Conservation (phyloP, 179 eudicot genomes). For the Beta macrorhiza region DNA sequence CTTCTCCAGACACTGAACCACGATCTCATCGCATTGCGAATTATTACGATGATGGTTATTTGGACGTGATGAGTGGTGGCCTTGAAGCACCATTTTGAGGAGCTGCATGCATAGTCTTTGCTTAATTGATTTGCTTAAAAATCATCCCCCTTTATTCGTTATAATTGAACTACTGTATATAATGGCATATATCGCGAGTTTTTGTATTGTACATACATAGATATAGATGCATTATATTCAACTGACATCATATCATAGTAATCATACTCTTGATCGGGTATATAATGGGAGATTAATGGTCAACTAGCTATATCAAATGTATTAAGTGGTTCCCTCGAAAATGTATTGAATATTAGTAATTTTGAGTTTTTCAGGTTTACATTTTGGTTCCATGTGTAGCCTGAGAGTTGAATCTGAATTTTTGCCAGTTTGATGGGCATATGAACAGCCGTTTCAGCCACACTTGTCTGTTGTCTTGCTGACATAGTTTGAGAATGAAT, state of each 20-base stretch:
- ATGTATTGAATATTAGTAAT: not conserved
- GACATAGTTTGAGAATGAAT: not conserved
- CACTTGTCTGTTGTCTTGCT: not conserved
- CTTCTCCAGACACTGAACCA: constrained; percentile 52
- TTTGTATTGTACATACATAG: constrained; percentile 31
- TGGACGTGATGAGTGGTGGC: constrained; percentile 56
- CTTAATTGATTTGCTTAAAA: not conserved
- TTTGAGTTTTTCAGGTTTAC: constrained; percentile 8
- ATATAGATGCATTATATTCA: constrained; percentile 21
- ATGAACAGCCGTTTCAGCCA: not conserved
- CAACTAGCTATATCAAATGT: not conserved
- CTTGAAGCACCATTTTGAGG: constrained; percentile 46
- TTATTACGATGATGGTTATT: constrained; percentile 28
- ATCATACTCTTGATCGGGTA: constrained; percentile 16
- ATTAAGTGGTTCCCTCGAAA: not conserved
- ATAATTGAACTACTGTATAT: constrained; percentile 28
- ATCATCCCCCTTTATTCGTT: constrained; percentile 10
- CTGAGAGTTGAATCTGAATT: constrained; percentile 17
- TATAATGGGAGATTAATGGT: not conserved
- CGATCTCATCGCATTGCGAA: constrained; percentile 18
- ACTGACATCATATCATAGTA: constrained; percentile 14
- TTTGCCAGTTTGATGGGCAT: not conserved
- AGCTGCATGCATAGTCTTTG: not conserved
- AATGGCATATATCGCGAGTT: constrained; percentile 14
- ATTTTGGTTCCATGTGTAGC: constrained; percentile 19